Conservation (phyloP, 2,329 filamentous ascomycete species). For the Plenodomus tracheiphilus region DNA sequence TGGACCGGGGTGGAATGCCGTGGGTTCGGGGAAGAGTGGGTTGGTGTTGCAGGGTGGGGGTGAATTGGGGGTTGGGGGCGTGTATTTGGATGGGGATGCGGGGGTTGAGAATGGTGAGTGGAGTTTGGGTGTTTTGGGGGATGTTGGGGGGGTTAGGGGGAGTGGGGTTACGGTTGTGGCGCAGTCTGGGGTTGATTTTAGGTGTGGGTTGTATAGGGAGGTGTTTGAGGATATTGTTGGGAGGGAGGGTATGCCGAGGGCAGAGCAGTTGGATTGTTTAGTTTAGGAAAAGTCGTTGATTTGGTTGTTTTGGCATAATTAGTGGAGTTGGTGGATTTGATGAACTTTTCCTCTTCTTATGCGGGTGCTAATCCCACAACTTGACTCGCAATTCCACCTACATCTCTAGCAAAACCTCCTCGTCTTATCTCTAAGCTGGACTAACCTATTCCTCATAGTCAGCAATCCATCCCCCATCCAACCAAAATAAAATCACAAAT, state of each 20-base stretch:
- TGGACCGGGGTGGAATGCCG: conserved; percentile 29
- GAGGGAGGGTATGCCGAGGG: conserved; percentile 10
- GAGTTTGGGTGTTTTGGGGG: conserved; percentile 21
- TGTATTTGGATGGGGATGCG: conserved; percentile 5
- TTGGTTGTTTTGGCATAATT: too few species aligned
- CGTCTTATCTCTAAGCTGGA: too few species aligned
- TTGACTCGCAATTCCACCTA: too few species aligned
- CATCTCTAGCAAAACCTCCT: too few species aligned
- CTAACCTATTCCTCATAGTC: too few species aligned
- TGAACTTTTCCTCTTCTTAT: too few species aligned
- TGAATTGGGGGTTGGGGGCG: conserved; percentile 9
- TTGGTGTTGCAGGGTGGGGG: conserved; percentile 15
- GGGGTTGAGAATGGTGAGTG: conserved; percentile 13
- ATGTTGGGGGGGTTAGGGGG: conserved; percentile 18
- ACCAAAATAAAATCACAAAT: too few species aligned
- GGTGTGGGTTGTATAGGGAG: conserved; percentile 17
- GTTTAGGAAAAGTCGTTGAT: neutral
- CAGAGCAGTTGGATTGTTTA: too few species aligned
- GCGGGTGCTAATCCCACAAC: too few species aligned
- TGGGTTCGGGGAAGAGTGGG: conserved; percentile 20
- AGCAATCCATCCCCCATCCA: too few species aligned
- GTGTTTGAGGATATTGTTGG: conserved; percentile 20
- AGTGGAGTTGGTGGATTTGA: too few species aligned
- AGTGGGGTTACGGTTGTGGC: conserved; percentile 21
- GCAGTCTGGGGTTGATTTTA: conserved; percentile 16